These are phyloP conservation scores for Elsinoe ampelina DNA, from an alignment of 2,329 filamentous ascomycete genomes.

Conservation along the genomic window DNA sequence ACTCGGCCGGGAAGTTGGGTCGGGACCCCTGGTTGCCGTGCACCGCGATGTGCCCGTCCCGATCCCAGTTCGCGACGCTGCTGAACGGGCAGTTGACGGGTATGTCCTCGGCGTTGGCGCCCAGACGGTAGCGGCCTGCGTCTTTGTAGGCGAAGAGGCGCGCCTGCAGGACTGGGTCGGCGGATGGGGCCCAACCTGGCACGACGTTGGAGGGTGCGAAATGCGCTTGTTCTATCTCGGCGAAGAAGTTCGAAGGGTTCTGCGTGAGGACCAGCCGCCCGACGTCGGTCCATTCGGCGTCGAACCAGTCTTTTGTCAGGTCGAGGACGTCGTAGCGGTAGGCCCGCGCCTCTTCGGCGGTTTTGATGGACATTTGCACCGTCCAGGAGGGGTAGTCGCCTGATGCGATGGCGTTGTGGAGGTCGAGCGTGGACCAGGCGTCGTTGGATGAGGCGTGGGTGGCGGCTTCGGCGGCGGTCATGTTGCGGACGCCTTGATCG, in stretches of 20 bases:
- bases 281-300: constrained; percentile 37
- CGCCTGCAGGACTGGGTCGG: constrained; percentile 53
- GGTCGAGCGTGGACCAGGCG: constrained; percentile 31
- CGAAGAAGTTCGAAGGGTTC: constrained; percentile 54
- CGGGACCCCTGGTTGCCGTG: constrained; percentile 39
- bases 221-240: constrained; percentile 58
- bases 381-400: constrained; percentile 44
- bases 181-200: constrained; percentile 52
- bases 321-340: constrained; percentile 47
- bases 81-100: constrained; percentile 17
- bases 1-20: constrained; percentile 36
- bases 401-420: constrained; percentile 37
- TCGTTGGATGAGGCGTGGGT: constrained; percentile 29
- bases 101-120: constrained; percentile 41
- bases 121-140: constrained; percentile 40
- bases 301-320: constrained; percentile 47
- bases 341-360: constrained; percentile 41
- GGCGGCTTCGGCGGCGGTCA: constrained; percentile 32
- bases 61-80: constrained; percentile 26
- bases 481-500: constrained; percentile 37
- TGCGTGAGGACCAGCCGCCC: constrained; percentile 14
- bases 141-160: constrained; percentile 56
- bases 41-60: constrained; percentile 30
- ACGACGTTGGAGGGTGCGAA: constrained; percentile 58
- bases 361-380: constrained; percentile 46